Base-by-base conservation (phyloP, 2,329 filamentous ascomycete species). In the Phyllosticta citribraziliensis region DNA sequence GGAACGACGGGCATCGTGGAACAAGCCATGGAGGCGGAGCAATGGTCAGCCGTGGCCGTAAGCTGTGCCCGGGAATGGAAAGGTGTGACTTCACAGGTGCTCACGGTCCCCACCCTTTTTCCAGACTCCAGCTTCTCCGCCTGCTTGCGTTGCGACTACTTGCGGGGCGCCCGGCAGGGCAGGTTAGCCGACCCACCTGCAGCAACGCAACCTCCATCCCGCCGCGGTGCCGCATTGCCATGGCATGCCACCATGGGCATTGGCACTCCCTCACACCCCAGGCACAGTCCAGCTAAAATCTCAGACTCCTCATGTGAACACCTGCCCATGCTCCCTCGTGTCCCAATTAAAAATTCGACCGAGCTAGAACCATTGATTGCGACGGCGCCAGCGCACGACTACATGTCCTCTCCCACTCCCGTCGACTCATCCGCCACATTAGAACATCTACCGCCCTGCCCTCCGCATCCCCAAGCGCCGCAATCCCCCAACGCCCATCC, bases 261-360 rank as follows among this genome's bases (percentile, higher is more conserved):
- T 30, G 27, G 27, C 27, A 27, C 25, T 27, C n/a, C 22, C 22
- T 22, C 22, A 22, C 22, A 22, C 22, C 22, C 22, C 53, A 3
- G 30, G 33, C 33, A 40, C 33, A 17, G 33, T 40, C 11, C 33
- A 14, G 11, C 33, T 17, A 17, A 40, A 17, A 40, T 14, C 14
- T 40, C 14, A 12, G 33, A 40, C 14, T 12, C 33, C 33, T 40
- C 33, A 40, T 17, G 14, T 40, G 33, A 40, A 40, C 33, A 40
- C 33, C 52, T 19, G 52, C 58, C 58, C 53, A 54, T 52, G 55
- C 47, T 51, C 19, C 17, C 22, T 52, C 30, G 53, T 60, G 58
- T 51, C 58, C 51, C 51, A 51, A 60, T 52, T 60, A 60, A 53
- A 56, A 60, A 60, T 60, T 60, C 55, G 52, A 53, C 58, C 58